These are phyloP conservation scores for Penicillium freii DNA, from an alignment of 2,329 filamentous ascomycete species.

Conservation along the genomic window DNA sequence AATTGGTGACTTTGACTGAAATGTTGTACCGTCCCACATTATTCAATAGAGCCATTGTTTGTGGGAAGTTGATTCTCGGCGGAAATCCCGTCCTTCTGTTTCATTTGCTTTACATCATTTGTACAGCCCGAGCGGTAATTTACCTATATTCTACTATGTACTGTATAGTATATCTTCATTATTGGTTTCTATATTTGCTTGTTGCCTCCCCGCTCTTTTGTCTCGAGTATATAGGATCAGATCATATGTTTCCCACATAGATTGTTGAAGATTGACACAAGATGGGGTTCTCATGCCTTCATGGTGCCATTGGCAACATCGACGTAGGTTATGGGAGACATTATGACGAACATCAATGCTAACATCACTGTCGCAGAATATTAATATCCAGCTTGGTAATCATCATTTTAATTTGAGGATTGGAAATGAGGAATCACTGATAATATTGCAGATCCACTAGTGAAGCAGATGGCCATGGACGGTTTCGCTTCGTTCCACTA, in stretches of 20 bases:
- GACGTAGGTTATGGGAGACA: conserved; percentile 19
- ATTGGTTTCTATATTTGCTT: background rate
- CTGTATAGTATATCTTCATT: background rate
- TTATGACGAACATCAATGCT: background rate
- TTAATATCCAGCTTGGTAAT: conserved; percentile 21
- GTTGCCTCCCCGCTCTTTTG: background rate
- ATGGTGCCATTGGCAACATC: conserved; percentile 30
- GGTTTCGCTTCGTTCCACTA: conserved; percentile 23
- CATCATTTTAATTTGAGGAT: background rate
- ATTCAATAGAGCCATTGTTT: background rate
- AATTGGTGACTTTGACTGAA: background rate
- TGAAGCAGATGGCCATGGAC: conserved; percentile 20
- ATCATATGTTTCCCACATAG: background rate
- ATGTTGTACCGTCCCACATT: conserved; percentile 5
- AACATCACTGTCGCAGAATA: conserved; percentile 12
- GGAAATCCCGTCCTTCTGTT: conserved; percentile 1
- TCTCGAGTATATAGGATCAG: conserved; percentile 10
- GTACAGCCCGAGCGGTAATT: conserved; percentile 9
- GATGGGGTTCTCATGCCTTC: conserved; percentile 31
- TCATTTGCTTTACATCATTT: background rate
- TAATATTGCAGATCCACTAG: conserved; percentile 14
- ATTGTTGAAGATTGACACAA: conserved; percentile 3
- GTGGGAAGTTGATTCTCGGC: conserved; percentile 3
- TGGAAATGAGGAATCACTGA: background rate
- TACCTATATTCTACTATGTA: background rate